These are phyloP conservation scores for Penicillium digitatum DNA, from an alignment of 2,329 filamentous ascomycete genomes.

Conservation along the genomic window DNA sequence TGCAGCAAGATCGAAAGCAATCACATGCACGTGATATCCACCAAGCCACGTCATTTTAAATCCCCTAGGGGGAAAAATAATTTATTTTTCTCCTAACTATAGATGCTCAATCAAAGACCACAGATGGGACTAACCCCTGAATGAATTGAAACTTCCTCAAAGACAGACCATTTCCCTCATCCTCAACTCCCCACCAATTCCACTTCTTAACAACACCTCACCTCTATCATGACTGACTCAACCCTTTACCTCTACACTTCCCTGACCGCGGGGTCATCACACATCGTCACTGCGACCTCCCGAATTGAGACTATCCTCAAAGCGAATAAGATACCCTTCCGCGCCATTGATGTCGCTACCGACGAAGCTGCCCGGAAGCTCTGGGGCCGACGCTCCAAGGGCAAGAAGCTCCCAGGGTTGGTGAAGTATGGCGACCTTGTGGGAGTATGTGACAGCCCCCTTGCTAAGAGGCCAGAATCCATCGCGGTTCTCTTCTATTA, in stretches of 20 bases:
- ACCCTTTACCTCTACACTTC: conserved; percentile 94
- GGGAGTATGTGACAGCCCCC: conserved; percentile 60
- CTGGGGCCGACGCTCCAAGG: conserved; percentile 79
- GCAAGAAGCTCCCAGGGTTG: conserved; percentile 82
- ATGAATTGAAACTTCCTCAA: neutral
- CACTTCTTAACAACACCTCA: neutral
- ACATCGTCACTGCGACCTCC: conserved; percentile 93
- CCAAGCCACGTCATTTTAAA: conserved; percentile 3
- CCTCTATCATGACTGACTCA: conserved; percentile 45
- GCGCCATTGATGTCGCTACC: conserved; percentile 83
- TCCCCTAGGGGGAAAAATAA: neutral
- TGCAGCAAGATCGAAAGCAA: neutral
- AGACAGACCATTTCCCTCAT: neutral
- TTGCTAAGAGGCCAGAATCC: neutral
- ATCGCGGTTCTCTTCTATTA: neutral
- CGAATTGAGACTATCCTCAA: conserved; percentile 94
- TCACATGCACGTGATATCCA: neutral
- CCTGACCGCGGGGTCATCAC: conserved; percentile 87
- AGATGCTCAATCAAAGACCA: neutral
- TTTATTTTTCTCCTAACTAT: neutral
- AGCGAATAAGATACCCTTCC: conserved; percentile 91
- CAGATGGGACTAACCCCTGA: neutral
- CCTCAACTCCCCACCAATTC: neutral
- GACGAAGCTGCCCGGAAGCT: conserved; percentile 84
- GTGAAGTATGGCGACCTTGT: conserved; percentile 83